phyloP scores from a whole-genome alignment of 2,329 filamentous ascomycete genomes.

The Aspergillus eucalypticola region DNA sequence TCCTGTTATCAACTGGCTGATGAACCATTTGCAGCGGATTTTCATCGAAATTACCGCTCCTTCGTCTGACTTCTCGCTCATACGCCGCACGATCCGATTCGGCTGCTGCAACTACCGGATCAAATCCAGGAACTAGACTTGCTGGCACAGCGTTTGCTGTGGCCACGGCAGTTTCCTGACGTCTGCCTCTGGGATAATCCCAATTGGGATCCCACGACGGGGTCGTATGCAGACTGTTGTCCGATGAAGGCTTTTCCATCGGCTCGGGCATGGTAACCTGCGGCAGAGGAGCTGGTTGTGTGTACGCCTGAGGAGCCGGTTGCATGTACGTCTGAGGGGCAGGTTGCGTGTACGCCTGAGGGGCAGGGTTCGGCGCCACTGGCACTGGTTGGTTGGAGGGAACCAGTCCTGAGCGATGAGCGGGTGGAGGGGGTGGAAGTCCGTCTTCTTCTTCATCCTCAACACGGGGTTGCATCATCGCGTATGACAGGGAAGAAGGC shows the following conservation, averaged over 20 bases:
- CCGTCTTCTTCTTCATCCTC: constrained; percentile 47
- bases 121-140: constrained; percentile 32
- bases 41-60: constrained; percentile 31
- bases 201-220: no score
- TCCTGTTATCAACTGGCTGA: constrained; percentile 25
- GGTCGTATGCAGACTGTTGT: no score
- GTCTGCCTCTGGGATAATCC: no score
- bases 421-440: constrained; percentile 31
- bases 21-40: constrained; percentile 31
- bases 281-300: no score
- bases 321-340: no score
- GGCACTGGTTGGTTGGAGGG: constrained; percentile 39
- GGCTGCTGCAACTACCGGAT: constrained; percentile 32
- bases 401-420: constrained; percentile 16
- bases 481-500: constrained; percentile 30
- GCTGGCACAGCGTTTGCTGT: no score
- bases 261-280: no score
- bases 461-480: constrained; percentile 50
- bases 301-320: no score
- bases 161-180: no score
- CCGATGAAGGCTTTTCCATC: no score
- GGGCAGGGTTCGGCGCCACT: no score
- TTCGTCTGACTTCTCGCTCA: constrained; percentile 29
- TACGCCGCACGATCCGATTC: constrained; percentile 30
- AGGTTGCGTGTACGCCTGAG: no score